phyloP scores from a whole-genome alignment of 768 basidiomycete genomes.

The Boletales sp. region DNA sequence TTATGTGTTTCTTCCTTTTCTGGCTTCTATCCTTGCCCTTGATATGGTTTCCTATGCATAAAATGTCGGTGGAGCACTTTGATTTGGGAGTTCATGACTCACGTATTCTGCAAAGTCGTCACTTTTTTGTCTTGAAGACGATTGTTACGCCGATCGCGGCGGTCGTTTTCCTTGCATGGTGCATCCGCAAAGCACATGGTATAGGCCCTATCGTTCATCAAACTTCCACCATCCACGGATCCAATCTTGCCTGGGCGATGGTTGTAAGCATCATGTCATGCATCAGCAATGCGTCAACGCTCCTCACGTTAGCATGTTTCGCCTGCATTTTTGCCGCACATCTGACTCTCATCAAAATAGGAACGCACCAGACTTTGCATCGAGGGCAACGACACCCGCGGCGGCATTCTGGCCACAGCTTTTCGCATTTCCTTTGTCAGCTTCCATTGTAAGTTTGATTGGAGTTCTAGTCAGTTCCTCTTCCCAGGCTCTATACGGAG shows the following conservation, averaged over 20 bases:
- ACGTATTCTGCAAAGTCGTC: slow-evolving; percentile 44
- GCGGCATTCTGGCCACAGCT: slow-evolving; percentile 66
- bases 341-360: slow-evolving; percentile 31
- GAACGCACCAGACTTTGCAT: slow-evolving; percentile 77
- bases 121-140: slow-evolving; percentile 78
- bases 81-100: not conserved
- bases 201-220: slow-evolving; percentile 72
- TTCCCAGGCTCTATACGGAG: slow-evolving; percentile 72
- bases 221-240: slow-evolving; percentile 59
- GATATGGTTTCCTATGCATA: slow-evolving; percentile 81
- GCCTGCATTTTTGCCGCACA: slow-evolving; percentile 4
- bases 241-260: slow-evolving; percentile 73
- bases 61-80: slow-evolving; percentile 49
- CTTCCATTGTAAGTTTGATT: slow-evolving; percentile 72
- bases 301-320: slow-evolving; percentile 51
- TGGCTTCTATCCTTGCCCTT: slow-evolving; percentile 78
- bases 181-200: slow-evolving; percentile 72
- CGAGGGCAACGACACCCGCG: slow-evolving; percentile 50
- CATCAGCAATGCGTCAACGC: slow-evolving; percentile 76
- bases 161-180: slow-evolving; percentile 73
- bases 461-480: slow-evolving; percentile 82
- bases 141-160: slow-evolving; percentile 69
- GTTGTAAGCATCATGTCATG: slow-evolving; percentile 69
- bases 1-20: slow-evolving; percentile 83
- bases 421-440: slow-evolving; percentile 66